Percentiles rank a stretch among this genome's conserved stretches.
These are phyloP conservation scores for Pleurotus salmoneostramineus DNA, from an alignment of 768 basidiomycete genomes.

Conservation along the genomic window DNA sequence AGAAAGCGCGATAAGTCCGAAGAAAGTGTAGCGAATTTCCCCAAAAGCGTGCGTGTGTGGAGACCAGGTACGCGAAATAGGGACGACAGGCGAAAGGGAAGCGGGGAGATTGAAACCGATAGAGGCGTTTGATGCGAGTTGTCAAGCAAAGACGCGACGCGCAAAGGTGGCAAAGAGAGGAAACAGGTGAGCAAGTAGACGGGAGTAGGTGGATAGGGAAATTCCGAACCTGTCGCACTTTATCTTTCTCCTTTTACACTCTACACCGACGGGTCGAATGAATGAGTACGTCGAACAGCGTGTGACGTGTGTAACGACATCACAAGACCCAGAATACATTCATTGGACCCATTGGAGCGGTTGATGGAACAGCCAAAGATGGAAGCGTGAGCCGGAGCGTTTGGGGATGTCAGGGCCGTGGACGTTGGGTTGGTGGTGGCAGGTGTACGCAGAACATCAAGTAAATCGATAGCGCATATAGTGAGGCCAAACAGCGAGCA, in stretches of 20 bases:
- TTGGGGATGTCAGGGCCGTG: slow-evolving; percentile 8
- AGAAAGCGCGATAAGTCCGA: slow-evolving; percentile 6
- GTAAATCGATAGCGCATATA: slow-evolving; percentile 16
- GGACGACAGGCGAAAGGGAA: background rate
- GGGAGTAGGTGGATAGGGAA: background rate
- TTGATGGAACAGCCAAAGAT: background rate
- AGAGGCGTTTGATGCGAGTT: background rate
- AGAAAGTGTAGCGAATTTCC: background rate
- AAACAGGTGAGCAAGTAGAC: background rate
- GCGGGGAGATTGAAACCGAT: slow-evolving; percentile 6
- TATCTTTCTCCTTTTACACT: slow-evolving; percentile 85
- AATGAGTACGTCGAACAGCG: slow-evolving; percentile 7
- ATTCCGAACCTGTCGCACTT: slow-evolving; percentile 73
- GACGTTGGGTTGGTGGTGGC: background rate
- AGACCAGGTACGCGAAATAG: background rate
- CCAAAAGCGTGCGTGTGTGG: background rate
- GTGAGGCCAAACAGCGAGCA: slow-evolving; percentile 13
- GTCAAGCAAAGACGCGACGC: slow-evolving; percentile 7
- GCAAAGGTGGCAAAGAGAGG: slow-evolving; percentile 16
- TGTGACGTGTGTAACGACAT: slow-evolving; percentile 22
- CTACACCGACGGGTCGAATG: slow-evolving; percentile 28
- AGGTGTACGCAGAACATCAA: background rate
- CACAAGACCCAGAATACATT: slow-evolving; percentile 18
- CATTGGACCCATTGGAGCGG: slow-evolving; percentile 1
- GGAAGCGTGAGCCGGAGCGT: slow-evolving; percentile 10